Percentiles rank a stretch among this genome's conserved stretches.
phyloP scores from a whole-genome alignment of 805 yeast species.

The Naumovozyma castellii region DNA sequence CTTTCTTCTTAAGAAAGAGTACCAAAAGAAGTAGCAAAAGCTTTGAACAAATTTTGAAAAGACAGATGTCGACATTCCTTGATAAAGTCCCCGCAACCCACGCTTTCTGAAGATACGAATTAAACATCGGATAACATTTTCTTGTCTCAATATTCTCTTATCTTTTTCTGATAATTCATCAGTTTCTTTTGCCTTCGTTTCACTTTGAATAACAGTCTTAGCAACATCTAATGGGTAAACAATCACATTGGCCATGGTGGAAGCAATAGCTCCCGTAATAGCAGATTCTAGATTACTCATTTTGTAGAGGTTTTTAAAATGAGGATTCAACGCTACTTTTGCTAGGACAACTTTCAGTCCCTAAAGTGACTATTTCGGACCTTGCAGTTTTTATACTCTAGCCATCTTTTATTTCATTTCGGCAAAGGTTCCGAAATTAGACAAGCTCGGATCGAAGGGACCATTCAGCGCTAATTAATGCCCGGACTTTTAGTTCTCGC shows the following conservation, averaged over 20 bases:
- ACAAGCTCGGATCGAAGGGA: too few species aligned
- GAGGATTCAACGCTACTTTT: neutral
- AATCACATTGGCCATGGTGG: conserved; percentile 65
- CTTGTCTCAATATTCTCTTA: conserved; percentile 30
- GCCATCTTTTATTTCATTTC: too few species aligned
- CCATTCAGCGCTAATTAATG: too few species aligned
- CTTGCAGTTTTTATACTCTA: neutral
- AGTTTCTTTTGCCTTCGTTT: conserved; percentile 27
- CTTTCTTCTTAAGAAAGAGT: conserved; percentile 54
- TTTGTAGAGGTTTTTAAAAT: neutral
- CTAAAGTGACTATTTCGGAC: neutral
- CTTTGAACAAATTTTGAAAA: conserved; percentile 68
- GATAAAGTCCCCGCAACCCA: conserved; percentile 63
- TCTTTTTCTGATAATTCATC: too few species aligned
- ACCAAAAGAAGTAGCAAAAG: conserved; percentile 83
- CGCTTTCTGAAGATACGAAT: conserved; percentile 43
- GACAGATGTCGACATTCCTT: conserved; percentile 58
- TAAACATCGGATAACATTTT: conserved; percentile 54
- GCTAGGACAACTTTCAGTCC: too few species aligned
- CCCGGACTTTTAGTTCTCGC: too few species aligned
- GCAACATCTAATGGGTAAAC: conserved; percentile 77
- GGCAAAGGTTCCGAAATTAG: too few species aligned
- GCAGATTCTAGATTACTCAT: conserved; percentile 63
- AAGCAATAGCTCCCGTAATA: conserved; percentile 72
- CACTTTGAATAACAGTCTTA: conserved; percentile 71